These are phyloP conservation scores for Xylariaceae sp. DNA, from an alignment of 2,329 filamentous ascomycete genomes.

Conservation along the genomic window DNA sequence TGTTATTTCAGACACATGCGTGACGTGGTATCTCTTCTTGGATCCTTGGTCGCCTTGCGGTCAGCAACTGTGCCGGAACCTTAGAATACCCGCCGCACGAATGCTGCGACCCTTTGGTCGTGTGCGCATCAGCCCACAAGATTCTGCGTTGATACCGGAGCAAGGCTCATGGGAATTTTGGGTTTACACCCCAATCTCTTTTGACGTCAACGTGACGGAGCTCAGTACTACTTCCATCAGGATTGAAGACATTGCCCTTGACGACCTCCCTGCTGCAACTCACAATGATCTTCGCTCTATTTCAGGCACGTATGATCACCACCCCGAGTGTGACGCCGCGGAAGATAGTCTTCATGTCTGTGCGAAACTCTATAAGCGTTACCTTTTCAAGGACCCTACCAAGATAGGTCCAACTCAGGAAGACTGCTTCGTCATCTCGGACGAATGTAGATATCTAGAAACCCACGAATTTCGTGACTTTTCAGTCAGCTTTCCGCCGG, in stretches of 20 bases:
- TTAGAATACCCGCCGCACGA: constrained; percentile 1
- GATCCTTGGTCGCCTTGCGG: constrained; percentile 15
- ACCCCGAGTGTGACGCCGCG: constrained; percentile 29
- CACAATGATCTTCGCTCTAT: constrained; percentile 6
- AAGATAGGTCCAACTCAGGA: constrained; percentile 17
- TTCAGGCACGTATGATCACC: constrained; percentile 18
- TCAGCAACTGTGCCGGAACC: constrained; percentile 1
- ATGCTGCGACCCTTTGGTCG: constrained; percentile 17
- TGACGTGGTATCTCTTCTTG: constrained; percentile 27
- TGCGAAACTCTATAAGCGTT: constrained; percentile 10
- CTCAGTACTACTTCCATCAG: background rate
- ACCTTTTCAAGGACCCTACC: constrained; percentile 31
- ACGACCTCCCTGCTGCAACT: constrained; percentile 1
- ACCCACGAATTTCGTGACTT: constrained; percentile 32
- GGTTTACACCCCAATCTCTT: constrained; percentile 10
- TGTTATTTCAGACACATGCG: constrained; percentile 16
- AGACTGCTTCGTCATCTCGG: constrained; percentile 31
- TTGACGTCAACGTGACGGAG: constrained; percentile 19
- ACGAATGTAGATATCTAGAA: constrained; percentile 27
- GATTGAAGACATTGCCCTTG: background rate
- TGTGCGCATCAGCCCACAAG: constrained; percentile 2
- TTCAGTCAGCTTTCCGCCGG: constrained; percentile 18
- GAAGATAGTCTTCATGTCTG: constrained; percentile 28
- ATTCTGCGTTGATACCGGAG: constrained; percentile 1
- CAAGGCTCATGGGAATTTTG: constrained; percentile 17